Evolutionary conservation across 495 filamentous ascomycete genomes (phyloP), one percentile per base, ranked within the genome.

Genomic region (Tricharina praecox): DNA sequence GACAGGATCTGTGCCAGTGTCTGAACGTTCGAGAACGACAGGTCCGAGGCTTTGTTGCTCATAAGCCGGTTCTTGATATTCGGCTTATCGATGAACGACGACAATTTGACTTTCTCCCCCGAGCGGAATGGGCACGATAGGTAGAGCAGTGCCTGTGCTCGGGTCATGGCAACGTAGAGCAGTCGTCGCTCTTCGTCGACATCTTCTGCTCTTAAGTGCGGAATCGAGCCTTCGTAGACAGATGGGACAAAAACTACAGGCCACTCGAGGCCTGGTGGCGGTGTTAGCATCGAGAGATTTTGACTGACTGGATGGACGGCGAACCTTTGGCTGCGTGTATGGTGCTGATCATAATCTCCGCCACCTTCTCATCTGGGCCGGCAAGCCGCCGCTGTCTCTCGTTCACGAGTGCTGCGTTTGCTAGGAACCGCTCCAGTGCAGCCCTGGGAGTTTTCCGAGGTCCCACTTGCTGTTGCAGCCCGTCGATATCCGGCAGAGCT

Each of bases 161-260:
- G 70, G 3, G 92, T 99, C 92, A 99, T 99, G 5, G 88, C 92
- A 4, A 99, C 92, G 61, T 96, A 99, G 0, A 99, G 70, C 42
- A 99, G 64, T 42, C 92, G 68, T 49, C 92, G 69, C 59, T 99
- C 92, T 63, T 99, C 92, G 49, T 88, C 81, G 13, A 69, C 67
- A 56, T 96, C 86, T 39, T 99, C 92, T 9, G 86, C 76, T 51
- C 90, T 71, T n/a, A 79, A 81, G 64, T 99, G 92, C 1, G 92
- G 92, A 46, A 96, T 95, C 15, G 79, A 90, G 11, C 88, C 88
- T 25, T 90, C 75, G 60, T 93, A 95, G 21, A 81, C 78, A 0
- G 81, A 83, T 0, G 92, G 87, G 10, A 99, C 78, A 62, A 99
- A 99, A 0, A 99, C 84, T 8, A 95, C 74, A 1, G 92, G 92